Percentiles rank a stretch among this genome's conserved stretches.
Conservation (phyloP, 805 yeast species). For the Metschnikowia drakensbergensis region DNA sequence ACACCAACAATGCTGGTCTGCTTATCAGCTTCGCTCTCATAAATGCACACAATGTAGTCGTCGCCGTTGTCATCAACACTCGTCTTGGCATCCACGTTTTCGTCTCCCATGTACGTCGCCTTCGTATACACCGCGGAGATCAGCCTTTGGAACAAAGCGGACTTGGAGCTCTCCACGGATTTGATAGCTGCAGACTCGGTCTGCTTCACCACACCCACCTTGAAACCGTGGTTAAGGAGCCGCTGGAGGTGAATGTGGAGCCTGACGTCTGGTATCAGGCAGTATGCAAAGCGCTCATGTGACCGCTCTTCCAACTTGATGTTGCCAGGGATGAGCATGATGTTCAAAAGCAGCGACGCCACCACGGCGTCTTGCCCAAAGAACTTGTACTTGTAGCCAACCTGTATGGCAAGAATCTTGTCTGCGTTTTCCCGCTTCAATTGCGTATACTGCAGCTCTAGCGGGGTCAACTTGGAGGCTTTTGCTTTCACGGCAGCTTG, state of each 20-base stretch:
- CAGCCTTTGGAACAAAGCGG: constrained; percentile 59
- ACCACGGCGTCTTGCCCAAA: constrained; percentile 78
- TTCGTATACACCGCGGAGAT: constrained; percentile 71
- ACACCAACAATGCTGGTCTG: constrained; percentile 51
- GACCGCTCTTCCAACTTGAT: constrained; percentile 48
- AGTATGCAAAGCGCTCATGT: constrained; percentile 64
- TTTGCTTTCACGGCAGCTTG: background rate
- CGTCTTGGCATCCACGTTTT: constrained; percentile 13
- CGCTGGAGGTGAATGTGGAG: constrained; percentile 74
- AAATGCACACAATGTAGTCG: constrained; percentile 46
- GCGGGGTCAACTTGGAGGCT: constrained; percentile 47
- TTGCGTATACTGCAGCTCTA: constrained; percentile 72
- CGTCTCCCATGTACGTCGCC: constrained; percentile 77
- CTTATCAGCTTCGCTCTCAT: constrained; percentile 18
- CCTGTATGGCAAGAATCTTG: constrained; percentile 75
- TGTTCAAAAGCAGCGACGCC: constrained; percentile 63
- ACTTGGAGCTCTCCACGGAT: constrained; percentile 45
- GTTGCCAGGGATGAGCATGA: constrained; percentile 71
- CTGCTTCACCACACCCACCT: constrained; percentile 86
- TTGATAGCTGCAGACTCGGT: constrained; percentile 76
- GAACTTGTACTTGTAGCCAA: constrained; percentile 87
- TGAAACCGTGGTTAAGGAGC: constrained; percentile 65
- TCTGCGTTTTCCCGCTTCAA: constrained; percentile 60
- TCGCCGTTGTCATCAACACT: constrained; percentile 10
- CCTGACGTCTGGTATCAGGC: constrained; percentile 78